phyloP scores from a whole-genome alignment of 148 eudicot genomes.

The Bassia scoparia region DNA sequence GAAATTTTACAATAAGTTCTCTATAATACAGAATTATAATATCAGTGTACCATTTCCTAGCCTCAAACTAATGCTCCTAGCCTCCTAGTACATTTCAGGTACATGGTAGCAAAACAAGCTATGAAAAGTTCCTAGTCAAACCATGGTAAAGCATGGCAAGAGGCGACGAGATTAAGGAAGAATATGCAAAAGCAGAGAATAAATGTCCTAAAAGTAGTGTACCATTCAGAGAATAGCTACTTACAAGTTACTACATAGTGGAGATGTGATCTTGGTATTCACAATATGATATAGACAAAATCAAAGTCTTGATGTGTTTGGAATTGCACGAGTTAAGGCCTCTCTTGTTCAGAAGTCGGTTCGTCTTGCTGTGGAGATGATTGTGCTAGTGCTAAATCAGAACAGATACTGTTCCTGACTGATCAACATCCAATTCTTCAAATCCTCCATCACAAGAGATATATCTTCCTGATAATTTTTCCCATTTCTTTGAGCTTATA shows the following conservation, averaged over 20 bases:
- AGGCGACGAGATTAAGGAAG: not conserved
- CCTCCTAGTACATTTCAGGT: not conserved
- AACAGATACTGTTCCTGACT: conserved; percentile 69
- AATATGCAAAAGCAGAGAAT: not conserved
- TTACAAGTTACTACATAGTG: conserved; percentile 7
- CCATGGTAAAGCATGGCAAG: conserved; percentile 2
- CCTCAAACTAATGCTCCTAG: not conserved
- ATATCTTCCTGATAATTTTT: conserved; percentile 74
- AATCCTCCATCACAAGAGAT: conserved; percentile 55
- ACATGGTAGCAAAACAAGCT: not conserved
- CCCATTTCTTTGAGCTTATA: conserved; percentile 95
- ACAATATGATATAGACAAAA: not conserved
- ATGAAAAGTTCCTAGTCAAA: not conserved
- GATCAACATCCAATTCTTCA: conserved; percentile 78
- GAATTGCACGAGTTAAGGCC: not conserved
- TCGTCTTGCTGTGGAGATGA: conserved; percentile 25
- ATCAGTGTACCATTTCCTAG: not conserved
- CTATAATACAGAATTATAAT: not conserved
- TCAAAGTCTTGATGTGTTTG: not conserved
- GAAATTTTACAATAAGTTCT: not conserved
- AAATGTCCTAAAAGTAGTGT: not conserved
- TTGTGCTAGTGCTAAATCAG: conserved; percentile 67
- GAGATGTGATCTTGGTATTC: conserved; percentile 5
- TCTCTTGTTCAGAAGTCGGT: not conserved
- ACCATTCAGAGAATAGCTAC: conserved; percentile 4